Percentiles rank a stretch among this genome's conserved stretches.
Evolutionary conservation across 78 protist species (phyloP).

Genomic region (Dictyostelium discoideum): DNA sequence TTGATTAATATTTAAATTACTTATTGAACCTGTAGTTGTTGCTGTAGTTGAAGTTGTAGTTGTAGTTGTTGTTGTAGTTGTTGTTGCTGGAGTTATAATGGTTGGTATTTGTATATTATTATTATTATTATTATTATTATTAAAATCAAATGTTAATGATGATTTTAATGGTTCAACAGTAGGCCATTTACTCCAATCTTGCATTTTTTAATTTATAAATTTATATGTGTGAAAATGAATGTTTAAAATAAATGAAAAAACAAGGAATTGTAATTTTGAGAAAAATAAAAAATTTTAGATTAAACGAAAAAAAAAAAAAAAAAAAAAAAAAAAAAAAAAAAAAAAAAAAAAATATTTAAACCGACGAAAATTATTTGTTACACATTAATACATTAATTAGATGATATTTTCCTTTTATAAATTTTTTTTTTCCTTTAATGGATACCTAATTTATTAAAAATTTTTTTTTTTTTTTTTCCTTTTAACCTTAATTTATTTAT

Average conservation of each 20-base stretch:
- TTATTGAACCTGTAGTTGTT: not conserved
- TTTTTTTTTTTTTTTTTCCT: no score
- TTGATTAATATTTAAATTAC: not conserved
- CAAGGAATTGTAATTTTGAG: not conserved
- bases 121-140: no score
- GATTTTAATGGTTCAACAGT: not conserved
- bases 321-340: not conserved
- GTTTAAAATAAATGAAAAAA: not conserved
- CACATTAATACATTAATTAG: no score
- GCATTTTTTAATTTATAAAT: not conserved
- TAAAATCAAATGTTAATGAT: constrained; percentile 38
- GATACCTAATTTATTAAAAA: no score
- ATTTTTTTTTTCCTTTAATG: no score
- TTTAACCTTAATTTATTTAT: no score
- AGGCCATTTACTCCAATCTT: constrained; percentile 54
- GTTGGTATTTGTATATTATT: not conserved
- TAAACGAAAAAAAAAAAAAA: not conserved
- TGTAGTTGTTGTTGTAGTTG: not conserved
- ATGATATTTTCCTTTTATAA: no score
- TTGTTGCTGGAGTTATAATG: not conserved
- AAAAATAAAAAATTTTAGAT: not conserved
- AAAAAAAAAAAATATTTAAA: not conserved
- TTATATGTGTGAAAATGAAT: not conserved
- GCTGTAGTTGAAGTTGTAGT: not conserved
- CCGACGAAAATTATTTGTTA: not conserved